Evolutionary conservation across 768 basidiomycete genomes (phyloP).

Genomic region (Hemileccinum rubropunctum): DNA sequence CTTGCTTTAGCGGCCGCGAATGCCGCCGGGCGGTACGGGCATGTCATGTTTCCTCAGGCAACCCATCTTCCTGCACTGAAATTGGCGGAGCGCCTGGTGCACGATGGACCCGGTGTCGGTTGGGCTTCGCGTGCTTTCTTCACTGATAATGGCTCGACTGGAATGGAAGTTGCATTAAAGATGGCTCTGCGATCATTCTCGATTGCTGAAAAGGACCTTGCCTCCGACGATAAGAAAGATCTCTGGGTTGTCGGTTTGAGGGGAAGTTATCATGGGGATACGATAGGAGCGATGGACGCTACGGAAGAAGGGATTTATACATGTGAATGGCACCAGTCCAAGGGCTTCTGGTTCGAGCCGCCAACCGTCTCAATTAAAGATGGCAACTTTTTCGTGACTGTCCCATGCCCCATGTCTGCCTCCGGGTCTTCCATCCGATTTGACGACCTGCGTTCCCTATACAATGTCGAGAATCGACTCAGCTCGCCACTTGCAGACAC

Average conservation of each 20-base stretch:
- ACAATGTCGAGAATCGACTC: slow-evolving; percentile 66
- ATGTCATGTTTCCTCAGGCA: slow-evolving; percentile 94
- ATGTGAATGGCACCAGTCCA: slow-evolving; percentile 93
- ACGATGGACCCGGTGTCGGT: slow-evolving; percentile 74
- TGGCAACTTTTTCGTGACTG: slow-evolving; percentile 50
- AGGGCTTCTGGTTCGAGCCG: slow-evolving; percentile 92
- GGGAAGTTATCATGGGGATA: slow-evolving; percentile 97
- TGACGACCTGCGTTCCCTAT: slow-evolving; percentile 55
- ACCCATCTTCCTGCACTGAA: slow-evolving; percentile 82
- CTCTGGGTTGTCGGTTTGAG: slow-evolving; percentile 82
- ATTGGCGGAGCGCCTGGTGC: slow-evolving; percentile 76
- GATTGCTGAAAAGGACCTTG: slow-evolving; percentile 34
- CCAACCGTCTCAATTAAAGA: slow-evolving; percentile 71
- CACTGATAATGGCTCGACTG: slow-evolving; percentile 94
- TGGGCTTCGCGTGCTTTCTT: slow-evolving; percentile 94
- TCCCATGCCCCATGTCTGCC: slow-evolving; percentile 49
- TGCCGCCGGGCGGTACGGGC: slow-evolving; percentile 92
- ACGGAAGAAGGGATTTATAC: slow-evolving; percentile 88
- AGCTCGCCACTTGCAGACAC: slow-evolving; percentile 54
- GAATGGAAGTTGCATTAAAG: slow-evolving; percentile 96
- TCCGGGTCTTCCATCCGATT: slow-evolving; percentile 22
- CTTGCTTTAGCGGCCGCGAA: slow-evolving; percentile 84
- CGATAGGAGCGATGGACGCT: slow-evolving; percentile 96
- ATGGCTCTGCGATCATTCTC: slow-evolving; percentile 85
- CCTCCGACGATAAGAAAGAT: slow-evolving; percentile 40